These are phyloP conservation scores for Striga asiatica DNA, from an alignment of 257 asterid species.

Conservation along the genomic window DNA sequence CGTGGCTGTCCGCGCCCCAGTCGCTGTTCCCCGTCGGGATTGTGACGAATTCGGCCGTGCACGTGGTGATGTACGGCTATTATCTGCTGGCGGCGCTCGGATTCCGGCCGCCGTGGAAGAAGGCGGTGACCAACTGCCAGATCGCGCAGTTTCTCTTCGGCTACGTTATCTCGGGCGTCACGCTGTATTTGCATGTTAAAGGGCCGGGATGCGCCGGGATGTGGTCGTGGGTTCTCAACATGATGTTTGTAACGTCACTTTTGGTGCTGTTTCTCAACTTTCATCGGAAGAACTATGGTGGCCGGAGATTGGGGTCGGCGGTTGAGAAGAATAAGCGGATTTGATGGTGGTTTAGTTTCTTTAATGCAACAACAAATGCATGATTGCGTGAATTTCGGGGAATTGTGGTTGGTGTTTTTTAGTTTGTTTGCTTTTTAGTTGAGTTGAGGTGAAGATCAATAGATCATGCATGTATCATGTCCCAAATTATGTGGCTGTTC, in stretches of 20 bases:
- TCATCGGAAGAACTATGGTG: constrained; percentile 46
- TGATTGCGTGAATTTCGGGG: too few relatives aligned
- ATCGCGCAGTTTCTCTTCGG: constrained; percentile 51
- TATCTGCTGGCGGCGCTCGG: constrained; percentile 47
- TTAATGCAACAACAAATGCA: too few relatives aligned
- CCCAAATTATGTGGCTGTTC: too few relatives aligned
- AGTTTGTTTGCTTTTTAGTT: too few relatives aligned
- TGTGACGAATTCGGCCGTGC: constrained; percentile 50
- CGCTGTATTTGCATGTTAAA: constrained; percentile 41
- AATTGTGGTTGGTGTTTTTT: too few relatives aligned
- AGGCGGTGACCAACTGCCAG: constrained; percentile 54
- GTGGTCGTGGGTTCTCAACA: constrained; percentile 40
- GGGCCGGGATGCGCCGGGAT: constrained; percentile 65
- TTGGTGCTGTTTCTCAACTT: constrained; percentile 47
- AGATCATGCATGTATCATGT: too few relatives aligned
- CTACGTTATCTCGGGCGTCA: constrained; percentile 32
- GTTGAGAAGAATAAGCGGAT: constrained; percentile 15
- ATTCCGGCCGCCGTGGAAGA: constrained; percentile 58
- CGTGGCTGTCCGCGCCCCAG: constrained; percentile 45
- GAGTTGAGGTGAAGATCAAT: too few relatives aligned
- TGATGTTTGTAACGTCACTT: constrained; percentile 45
- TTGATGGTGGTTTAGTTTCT: too few relatives aligned
- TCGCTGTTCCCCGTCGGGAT: constrained; percentile 52
- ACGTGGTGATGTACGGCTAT: constrained; percentile 66
- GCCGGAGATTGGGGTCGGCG: constrained; percentile 8